These are phyloP conservation scores for Stephanodiscus minutulus DNA, from an alignment of 108 stramenopile species.

Conservation along the genomic window DNA sequence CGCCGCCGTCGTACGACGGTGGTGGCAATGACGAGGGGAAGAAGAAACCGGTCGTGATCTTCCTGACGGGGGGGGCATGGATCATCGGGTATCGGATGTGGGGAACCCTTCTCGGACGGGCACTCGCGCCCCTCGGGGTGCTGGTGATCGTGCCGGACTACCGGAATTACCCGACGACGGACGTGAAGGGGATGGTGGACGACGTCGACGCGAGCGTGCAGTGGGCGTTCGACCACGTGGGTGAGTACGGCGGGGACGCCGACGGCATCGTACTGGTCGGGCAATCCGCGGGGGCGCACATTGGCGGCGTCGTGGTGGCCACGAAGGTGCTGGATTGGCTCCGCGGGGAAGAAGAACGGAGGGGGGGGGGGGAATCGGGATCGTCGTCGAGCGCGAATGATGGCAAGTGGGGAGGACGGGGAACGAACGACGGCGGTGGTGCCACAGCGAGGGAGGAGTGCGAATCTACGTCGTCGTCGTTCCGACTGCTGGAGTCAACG, in stretches of 20 bases:
- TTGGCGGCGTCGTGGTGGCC: conserved; percentile 43
- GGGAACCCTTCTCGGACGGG: conserved; percentile 65
- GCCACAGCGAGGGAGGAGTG: not conserved
- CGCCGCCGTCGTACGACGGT: not conserved
- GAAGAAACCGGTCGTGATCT: conserved; percentile 59
- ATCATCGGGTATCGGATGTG: conserved; percentile 87
- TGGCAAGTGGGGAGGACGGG: too few relatives aligned
- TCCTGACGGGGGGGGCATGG: conserved; percentile 75
- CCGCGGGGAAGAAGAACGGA: not conserved
- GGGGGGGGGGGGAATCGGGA: not conserved
- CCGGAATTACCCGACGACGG: conserved; percentile 62
- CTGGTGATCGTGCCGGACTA: conserved; percentile 77
- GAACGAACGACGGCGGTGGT: not conserved
- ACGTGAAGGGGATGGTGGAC: conserved; percentile 60
- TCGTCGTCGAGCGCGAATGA: not conserved
- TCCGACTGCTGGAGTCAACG: conserved; percentile 14
- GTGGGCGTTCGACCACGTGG: conserved; percentile 59
- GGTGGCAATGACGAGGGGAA: not conserved
- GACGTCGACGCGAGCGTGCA: conserved; percentile 65
- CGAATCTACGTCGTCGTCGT: conserved; percentile 10
- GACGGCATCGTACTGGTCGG: conserved; percentile 58
- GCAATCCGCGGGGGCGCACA: conserved; percentile 75
- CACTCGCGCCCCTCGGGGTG: conserved; percentile 50
- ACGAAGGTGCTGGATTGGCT: conserved; percentile 46
- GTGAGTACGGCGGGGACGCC: conserved; percentile 68